Evolutionary conservation across 148 eudicot genomes (phyloP).

Genomic region (Simmondsia chinensis): DNA sequence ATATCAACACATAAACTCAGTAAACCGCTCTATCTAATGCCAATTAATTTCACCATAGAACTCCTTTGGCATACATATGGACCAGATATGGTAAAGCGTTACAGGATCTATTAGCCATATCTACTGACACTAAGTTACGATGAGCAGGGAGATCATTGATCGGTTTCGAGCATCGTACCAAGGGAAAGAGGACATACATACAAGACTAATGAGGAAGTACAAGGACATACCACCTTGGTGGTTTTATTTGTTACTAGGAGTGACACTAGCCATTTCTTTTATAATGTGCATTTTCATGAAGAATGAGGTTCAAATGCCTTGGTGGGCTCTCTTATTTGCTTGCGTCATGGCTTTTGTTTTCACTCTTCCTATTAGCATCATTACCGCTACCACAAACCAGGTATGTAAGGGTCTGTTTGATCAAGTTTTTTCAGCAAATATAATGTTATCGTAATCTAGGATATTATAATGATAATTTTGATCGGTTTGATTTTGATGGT

Average conservation of each 20-base stretch:
- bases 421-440: too few relatives aligned
- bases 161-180: conserved; percentile 66
- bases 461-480: too few relatives aligned
- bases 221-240: conserved; percentile 96
- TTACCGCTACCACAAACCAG: conserved; percentile 95
- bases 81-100: too few relatives aligned
- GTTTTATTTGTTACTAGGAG: conserved; percentile 57
- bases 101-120: too few relatives aligned
- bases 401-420: conserved; percentile 38
- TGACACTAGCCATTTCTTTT: conserved; percentile 50
- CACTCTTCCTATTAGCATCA: conserved; percentile 97
- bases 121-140: conserved; percentile 1
- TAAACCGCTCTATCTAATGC: too few relatives aligned
- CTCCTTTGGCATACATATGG: too few relatives aligned
- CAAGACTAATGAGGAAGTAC: conserved; percentile 73
- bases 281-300: conserved; percentile 62
- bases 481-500: conserved; percentile 11
- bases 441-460: too few relatives aligned
- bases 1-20: too few relatives aligned
- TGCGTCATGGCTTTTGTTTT: conserved; percentile 65
- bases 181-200: conserved; percentile 81
- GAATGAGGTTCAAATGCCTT: conserved; percentile 80
- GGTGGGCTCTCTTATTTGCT: conserved; percentile 98
- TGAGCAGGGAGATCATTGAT: conserved; percentile 65
- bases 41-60: too few relatives aligned